Evolutionary conservation across 202 grass and related monocot species (phyloP).

Genomic region (Setaria viridis): DNA sequence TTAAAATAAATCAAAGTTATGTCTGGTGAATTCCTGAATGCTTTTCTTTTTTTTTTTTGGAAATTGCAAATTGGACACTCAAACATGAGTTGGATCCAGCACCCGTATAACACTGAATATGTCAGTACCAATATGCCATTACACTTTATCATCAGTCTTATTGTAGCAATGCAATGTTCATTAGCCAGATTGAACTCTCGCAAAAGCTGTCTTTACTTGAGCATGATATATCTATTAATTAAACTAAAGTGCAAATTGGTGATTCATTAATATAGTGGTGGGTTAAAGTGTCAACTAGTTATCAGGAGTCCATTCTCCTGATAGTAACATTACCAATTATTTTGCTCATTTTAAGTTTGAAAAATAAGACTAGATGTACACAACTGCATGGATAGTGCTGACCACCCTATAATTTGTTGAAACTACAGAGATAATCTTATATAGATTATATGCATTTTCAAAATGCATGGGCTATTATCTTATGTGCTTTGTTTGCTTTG

Average conservation of each 20-base stretch:
- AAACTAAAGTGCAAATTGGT: neutral
- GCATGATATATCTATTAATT: neutral
- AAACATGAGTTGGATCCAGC: neutral
- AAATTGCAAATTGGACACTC: neutral
- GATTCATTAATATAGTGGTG: constrained; percentile 15
- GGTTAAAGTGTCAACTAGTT: neutral
- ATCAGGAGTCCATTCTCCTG: constrained; percentile 10
- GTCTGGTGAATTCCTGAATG: neutral
- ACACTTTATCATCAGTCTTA: neutral
- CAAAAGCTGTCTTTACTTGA: constrained; percentile 15
- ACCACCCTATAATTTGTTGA: constrained; percentile 15
- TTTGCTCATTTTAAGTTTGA: constrained; percentile 4
- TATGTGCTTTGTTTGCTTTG: constrained; percentile 26
- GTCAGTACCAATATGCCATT: neutral
- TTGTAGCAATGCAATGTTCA: neutral
- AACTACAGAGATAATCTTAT: constrained; percentile 19
- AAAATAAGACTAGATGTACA: neutral
- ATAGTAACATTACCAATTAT: neutral
- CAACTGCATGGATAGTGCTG: neutral
- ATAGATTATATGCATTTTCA: neutral
- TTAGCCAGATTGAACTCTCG: constrained; percentile 10
- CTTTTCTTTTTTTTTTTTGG: neutral
- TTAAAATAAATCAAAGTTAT: constrained; percentile 9
- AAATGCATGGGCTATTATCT: constrained; percentile 10
- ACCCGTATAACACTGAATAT: neutral